A percentile compares a stretch with the other conserved stretches of the same genome.
Evolutionary conservation across 306 rosid genomes (phyloP).

Genomic region (Aeschynomene evenia): DNA sequence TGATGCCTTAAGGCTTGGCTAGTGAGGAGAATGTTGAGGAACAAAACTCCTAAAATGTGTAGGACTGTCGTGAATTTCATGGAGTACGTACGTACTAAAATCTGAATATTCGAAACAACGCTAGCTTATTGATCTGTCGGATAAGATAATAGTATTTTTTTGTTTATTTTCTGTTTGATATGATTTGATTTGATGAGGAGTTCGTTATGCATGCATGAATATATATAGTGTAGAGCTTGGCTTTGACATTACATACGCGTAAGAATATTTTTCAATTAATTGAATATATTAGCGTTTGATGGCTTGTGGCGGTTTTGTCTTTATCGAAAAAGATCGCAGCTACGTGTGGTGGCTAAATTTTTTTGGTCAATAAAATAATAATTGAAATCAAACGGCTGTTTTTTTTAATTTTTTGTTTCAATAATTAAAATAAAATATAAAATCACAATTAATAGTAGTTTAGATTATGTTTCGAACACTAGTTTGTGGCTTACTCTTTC

Average conservation of each 20-base stretch:
- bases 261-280: background rate
- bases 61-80: slow-evolving; percentile 13
- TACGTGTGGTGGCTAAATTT: no score
- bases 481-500: no score
- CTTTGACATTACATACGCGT: slow-evolving; percentile 3
- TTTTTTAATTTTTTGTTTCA: no score
- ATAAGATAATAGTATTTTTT: no score
- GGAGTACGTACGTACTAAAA: no score
- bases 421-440: no score
- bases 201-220: background rate
- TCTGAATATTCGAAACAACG: background rate
- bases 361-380: no score
- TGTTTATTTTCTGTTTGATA: no score
- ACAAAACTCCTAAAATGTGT: slow-evolving; percentile 12
- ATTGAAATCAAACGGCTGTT: no score
- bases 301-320: no score
- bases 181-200: background rate
- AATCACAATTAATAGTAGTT: no score
- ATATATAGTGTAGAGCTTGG: background rate
- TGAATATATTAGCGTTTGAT: background rate
- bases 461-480: no score
- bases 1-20: slow-evolving; percentile 29
- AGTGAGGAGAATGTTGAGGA: slow-evolving; percentile 12
- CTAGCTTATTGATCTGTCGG: background rate
- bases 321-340: background rate